Evolutionary conservation across 768 basidiomycete genomes (phyloP).

Genomic region (Psilocybe cubensis): DNA sequence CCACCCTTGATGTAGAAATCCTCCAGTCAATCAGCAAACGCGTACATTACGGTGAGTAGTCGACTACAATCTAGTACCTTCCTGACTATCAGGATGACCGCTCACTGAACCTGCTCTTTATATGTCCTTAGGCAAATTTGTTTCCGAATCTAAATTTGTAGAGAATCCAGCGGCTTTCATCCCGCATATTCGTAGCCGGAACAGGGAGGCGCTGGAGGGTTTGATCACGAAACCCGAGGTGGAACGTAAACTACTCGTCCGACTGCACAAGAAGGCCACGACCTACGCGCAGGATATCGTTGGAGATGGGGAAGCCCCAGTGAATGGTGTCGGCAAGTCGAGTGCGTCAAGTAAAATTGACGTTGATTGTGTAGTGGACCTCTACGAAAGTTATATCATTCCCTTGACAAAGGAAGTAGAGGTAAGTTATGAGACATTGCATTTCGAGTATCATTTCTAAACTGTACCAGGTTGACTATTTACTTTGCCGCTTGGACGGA

Average conservation of each 20-base stretch:
- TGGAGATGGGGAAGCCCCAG: conserved; percentile 52
- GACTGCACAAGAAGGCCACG: conserved; percentile 84
- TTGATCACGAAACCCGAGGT: conserved; percentile 99
- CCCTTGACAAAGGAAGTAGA: conserved; percentile 98
- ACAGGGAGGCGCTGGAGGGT: conserved; percentile 76
- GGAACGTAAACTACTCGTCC: conserved; percentile 79
- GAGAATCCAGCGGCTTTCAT: conserved; percentile 86
- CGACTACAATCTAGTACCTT: not conserved
- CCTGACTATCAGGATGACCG: not conserved
- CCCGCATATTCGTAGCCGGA: conserved; percentile 84
- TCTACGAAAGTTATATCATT: conserved; percentile 96
- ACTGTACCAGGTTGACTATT: conserved; percentile 84
- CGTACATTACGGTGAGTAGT: conserved; percentile 88
- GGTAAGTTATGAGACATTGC: conserved; percentile 50
- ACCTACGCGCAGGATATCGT: conserved; percentile 85
- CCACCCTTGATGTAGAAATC: conserved; percentile 93
- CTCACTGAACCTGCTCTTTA: not conserved
- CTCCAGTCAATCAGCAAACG: conserved; percentile 98
- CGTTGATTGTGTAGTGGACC: conserved; percentile 87
- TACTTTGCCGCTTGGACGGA: conserved; percentile 88
- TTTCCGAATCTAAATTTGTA: conserved; percentile 97
- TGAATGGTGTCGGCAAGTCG: conserved; percentile 39
- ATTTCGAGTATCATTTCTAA: not conserved
- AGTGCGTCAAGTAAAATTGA: conserved; percentile 72
- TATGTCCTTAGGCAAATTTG: conserved; percentile 83